Conservation (phyloP, 768 basidiomycete genomes). For the Mycena alexandri region DNA sequence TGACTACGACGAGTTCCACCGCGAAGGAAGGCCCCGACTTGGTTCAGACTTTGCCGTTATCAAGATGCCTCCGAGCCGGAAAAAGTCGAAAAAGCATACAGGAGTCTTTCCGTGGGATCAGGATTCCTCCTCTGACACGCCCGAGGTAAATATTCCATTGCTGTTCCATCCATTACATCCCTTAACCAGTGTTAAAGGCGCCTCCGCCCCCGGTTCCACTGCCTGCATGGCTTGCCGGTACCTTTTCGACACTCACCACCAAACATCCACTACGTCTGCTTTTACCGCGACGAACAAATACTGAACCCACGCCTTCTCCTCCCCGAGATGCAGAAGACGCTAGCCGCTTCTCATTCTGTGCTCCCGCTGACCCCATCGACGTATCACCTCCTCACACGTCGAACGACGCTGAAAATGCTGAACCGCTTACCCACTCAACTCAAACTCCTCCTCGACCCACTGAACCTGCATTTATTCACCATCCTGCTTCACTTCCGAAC, state of each 20-base stretch:
- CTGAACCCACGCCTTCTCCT: constrained; percentile 23
- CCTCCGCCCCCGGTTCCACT: constrained; percentile 41
- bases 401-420: constrained; percentile 17
- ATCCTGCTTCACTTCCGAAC: constrained; percentile 15
- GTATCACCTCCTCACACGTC: constrained; percentile 12
- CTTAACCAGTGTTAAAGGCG: constrained; percentile 3
- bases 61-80: constrained; percentile 49
- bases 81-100: not conserved
- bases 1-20: constrained; percentile 47
- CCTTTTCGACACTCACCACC: constrained; percentile 51
- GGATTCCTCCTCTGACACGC: constrained; percentile 30
- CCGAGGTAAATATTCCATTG: constrained; percentile 3
- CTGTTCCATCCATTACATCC: not conserved
- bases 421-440: constrained; percentile 15
- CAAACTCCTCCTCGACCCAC: constrained; percentile 14
- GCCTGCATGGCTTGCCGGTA: constrained; percentile 58
- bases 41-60: constrained; percentile 58
- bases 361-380: constrained; percentile 24
- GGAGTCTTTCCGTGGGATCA: constrained; percentile 26
- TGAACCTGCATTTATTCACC: constrained; percentile 6
- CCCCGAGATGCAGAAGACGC: constrained; percentile 10
- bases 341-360: constrained; percentile 23
- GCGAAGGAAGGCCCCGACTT: constrained; percentile 45
- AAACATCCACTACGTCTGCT: constrained; percentile 51
- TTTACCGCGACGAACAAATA: constrained; percentile 39